Evolutionary conservation across 352 stramenopile species (phyloP), one percentile per base, ranked within the genome.

Genomic region (Phytophthora sojae): DNA sequence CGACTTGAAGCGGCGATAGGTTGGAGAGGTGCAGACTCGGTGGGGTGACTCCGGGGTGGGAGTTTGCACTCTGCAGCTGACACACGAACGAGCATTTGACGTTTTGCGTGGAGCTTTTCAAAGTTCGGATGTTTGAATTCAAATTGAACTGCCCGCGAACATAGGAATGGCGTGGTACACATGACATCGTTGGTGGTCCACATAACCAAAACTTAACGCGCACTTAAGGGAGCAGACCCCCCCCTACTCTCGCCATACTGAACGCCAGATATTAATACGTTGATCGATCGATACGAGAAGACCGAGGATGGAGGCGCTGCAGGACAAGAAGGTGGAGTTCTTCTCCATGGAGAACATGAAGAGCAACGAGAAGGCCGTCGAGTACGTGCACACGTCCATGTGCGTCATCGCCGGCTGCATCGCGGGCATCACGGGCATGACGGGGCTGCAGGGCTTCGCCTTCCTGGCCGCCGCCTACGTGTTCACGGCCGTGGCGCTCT

Each of bases 341-440:
- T 94, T 96, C 80, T 94, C 86, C 39, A 92, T 94, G 81, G 88
- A 96, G 75, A 96, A 86, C 79, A 89, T 94, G 80, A 81, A 91
- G 72, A 82, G 82, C 62, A 96, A 96, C 65, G 87, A 94, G 70
- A 80, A 90, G 68, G 71, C 85, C 7, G 76, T 92, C 23, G 88
- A 96, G 59, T 96, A 92, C 64, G 74, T 82, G 35, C 88, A 92
- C 79, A 95, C 89, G 47, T 85, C 83, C 57, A 96, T 96, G 89
- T 92, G 85, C 54, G 87, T 96, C 39, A 81, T 96, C 60, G 78
- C 86, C 29, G 89, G 89, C 58, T 93, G 83, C 76, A 93, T 95
- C 61, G 86, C 89, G 4, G 89, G 89, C 42, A 89, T 96, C 69
- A 82, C 86, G 57, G 89, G 89, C 39, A 80, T 96, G 69, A 95